Percentiles rank a stretch among this genome's conserved stretches.
These are phyloP conservation scores for Bacidia rubella DNA, from an alignment of 495 filamentous ascomycete species.

Conservation along the genomic window DNA sequence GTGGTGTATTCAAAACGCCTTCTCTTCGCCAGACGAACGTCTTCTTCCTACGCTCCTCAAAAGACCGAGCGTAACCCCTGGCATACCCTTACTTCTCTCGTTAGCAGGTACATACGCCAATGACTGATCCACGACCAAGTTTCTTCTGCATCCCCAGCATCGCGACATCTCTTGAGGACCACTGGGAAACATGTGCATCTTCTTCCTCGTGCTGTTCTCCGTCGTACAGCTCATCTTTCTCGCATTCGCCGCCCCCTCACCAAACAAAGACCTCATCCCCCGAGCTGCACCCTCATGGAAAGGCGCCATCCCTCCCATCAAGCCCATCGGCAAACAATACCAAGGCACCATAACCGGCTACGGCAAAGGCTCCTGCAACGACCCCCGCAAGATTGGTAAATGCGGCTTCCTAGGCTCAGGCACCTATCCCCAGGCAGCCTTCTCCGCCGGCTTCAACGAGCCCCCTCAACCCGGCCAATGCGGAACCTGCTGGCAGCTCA, in stretches of 20 bases:
- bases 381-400: not conserved
- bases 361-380: not conserved
- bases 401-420: not conserved
- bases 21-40: too few species aligned
- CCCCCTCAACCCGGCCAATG: not conserved
- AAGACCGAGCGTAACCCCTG: too few species aligned
- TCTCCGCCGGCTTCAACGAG: not conserved
- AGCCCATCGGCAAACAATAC: not conserved
- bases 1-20: too few species aligned
- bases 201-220: not conserved
- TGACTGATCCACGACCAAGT: too few species aligned
- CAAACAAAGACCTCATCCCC: not conserved
- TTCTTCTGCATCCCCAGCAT: too few species aligned
- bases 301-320: not conserved
- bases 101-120: too few species aligned
- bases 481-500: not conserved
- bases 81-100: too few species aligned
- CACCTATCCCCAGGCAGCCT: not conserved
- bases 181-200: too few species aligned
- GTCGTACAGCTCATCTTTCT: not conserved
- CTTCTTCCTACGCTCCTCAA: too few species aligned
- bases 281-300: not conserved
- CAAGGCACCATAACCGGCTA: not conserved
- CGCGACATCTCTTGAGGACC: too few species aligned
- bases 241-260: not conserved